Evolutionary conservation across 331 rosid genomes (phyloP), one percentile per base, ranked within the genome.

Genomic region (Ulmus americana): DNA sequence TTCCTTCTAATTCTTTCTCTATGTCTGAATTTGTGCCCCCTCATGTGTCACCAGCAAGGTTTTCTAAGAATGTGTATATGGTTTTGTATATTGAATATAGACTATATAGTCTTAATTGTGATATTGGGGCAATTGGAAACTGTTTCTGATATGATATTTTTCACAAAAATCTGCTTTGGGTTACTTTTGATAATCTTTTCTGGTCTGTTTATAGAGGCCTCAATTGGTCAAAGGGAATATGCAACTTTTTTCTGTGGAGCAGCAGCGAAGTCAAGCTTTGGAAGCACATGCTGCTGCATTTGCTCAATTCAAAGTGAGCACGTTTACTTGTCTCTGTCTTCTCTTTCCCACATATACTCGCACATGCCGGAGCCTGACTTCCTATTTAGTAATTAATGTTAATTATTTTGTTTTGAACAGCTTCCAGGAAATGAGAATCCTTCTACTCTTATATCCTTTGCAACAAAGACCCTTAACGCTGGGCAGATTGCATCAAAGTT

Each of bases 241-340:
- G 99, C 99, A 94, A 71, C 97, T 94, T 65, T 94, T 85, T 73
- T 94, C 97, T 0, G 84, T 90, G 71, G 99, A 94, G 22, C 99
- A 94, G 82, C 99, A 94, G 83, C 88, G 97, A 54, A 94, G 99
- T 80, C 99, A 94, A 81, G 99, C 99, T 66, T 91, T 94, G 70
- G 99, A 94, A 84, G 97, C 99, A 8, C 99, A 94, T 56, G 97
- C 99, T 39, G 99, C 99, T 38, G 70, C 99, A 65, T 94, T 94
- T 84, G 97, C 99, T 58, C 95, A 87, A 76, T 82, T 90, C 61
- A 94, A 90, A 81, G 98, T 87, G 64, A 11, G 90, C 58, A 5
- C 35, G 61, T 59, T 47, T 44, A 14, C n/a, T 9, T 22, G 5
- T 53, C 28, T 9, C 40, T 40, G 28, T 56, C 13, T 62, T 51